phyloP scores from a whole-genome alignment of 1,139 yeast species.

The Yarrowia galli region DNA sequence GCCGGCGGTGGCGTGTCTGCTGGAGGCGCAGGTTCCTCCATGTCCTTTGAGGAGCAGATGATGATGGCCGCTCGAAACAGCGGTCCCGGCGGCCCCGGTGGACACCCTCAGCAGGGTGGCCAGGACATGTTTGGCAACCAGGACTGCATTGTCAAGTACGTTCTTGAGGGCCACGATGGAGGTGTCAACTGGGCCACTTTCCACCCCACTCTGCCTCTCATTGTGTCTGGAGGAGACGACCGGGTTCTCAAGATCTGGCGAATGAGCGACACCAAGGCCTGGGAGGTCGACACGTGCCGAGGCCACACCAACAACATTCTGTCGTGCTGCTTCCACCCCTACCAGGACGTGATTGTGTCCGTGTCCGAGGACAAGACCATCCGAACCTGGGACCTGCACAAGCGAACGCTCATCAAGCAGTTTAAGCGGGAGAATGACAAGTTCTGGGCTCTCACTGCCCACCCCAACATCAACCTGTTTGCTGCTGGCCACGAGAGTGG shows the following conservation, averaged over 20 bases:
- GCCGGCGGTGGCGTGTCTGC: slow-evolving; percentile 59
- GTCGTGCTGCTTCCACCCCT: slow-evolving; percentile 90
- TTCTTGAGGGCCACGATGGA: slow-evolving; percentile 96
- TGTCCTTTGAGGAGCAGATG: slow-evolving; percentile 80
- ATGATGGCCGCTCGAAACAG: slow-evolving; percentile 54
- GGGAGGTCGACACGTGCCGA: slow-evolving; percentile 99
- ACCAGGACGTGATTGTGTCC: slow-evolving; percentile 88
- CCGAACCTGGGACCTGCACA: slow-evolving; percentile 96
- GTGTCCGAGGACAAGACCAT: slow-evolving; percentile 98
- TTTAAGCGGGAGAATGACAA: slow-evolving; percentile 94
- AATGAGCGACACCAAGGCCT: slow-evolving; percentile 96
- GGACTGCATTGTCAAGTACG: slow-evolving; percentile 94
- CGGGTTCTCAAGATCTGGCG: slow-evolving; percentile 96
- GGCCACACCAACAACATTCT: slow-evolving; percentile 96
- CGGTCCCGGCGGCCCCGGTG: slow-evolving; percentile 43
- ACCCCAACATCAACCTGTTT: slow-evolving; percentile 87
- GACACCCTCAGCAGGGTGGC: slow-evolving; percentile 50
- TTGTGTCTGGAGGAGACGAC: slow-evolving; percentile 97
- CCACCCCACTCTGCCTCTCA: slow-evolving; percentile 95
- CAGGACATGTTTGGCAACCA: slow-evolving; percentile 95
- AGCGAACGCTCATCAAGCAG: slow-evolving; percentile 91
- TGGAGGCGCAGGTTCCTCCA: slow-evolving; percentile 29
- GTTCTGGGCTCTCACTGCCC: slow-evolving; percentile 91
- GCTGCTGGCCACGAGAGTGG: slow-evolving; percentile 98
- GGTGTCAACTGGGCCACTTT: slow-evolving; percentile 99